Conservation (phyloP, 352 stramenopile species). For the Aphanomyces stellatus region DNA sequence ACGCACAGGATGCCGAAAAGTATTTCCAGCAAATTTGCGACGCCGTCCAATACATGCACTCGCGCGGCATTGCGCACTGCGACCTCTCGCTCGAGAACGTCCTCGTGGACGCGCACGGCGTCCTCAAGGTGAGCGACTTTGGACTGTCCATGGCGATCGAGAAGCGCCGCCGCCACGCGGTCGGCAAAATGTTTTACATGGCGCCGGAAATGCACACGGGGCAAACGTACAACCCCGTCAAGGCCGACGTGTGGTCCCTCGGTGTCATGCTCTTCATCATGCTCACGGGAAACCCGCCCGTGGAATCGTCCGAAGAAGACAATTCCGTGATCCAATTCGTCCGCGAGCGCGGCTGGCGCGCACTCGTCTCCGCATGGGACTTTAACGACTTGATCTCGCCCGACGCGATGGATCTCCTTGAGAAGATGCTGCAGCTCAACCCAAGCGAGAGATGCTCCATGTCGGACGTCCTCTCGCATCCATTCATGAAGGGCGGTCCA, state of each 20-base stretch:
- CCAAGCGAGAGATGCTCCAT: not conserved
- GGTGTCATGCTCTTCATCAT: constrained; percentile 26
- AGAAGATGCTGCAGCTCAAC: constrained; percentile 4
- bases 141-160: constrained; percentile 33
- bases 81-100: constrained; percentile 64
- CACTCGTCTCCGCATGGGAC: constrained; percentile 33
- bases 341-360: constrained; percentile 26
- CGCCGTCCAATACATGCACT: constrained; percentile 21
- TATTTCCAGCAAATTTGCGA: constrained; percentile 15
- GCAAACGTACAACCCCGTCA: constrained; percentile 11
- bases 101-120: constrained; percentile 30
- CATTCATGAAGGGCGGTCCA: constrained; percentile 62
- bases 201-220: constrained; percentile 21
- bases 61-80: constrained; percentile 31
- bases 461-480: constrained; percentile 30
- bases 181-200: constrained; percentile 26
- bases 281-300: constrained; percentile 34
- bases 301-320: constrained; percentile 27
- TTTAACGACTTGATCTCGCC: constrained; percentile 19
- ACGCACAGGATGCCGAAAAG: not conserved
- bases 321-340: constrained; percentile 48
- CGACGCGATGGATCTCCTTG: constrained; percentile 5
- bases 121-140: constrained; percentile 49
- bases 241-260: constrained; percentile 21
- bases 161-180: constrained; percentile 26